Evolutionary conservation across 179 eudicot species (phyloP), one percentile per base, ranked within the genome.

Genomic region (Spinacia oleracea): DNA sequence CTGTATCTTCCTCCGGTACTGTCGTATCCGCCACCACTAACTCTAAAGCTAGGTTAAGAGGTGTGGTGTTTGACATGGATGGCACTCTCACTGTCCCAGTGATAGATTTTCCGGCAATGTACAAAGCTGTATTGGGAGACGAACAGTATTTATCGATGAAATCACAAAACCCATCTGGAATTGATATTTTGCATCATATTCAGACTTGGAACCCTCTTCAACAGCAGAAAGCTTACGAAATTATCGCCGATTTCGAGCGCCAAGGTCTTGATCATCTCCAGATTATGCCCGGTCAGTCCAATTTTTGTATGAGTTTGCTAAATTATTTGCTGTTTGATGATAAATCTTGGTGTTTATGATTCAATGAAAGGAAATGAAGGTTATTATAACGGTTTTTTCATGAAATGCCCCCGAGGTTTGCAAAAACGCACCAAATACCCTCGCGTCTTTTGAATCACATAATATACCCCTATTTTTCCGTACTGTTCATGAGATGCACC

Each of bases 51-150:
- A 83, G 90, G 18, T 73, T 95, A 5, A 76, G 92, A 50, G 98
- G 98, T 64, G 90, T 95, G 7, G 96, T 95, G 8, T 95, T 93
- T 80, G 98, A 95, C 95, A 95, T 95, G 97, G 98, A 95, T 82
- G 98, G 98, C 25, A 95, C 98, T 81, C 85, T 93, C 48, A 95
- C 98, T 1, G 92, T 95, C 21, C 98, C 98, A 21, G 93, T 83
- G 20, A 95, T 95, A 66, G 92, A 95, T 75, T 95, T 95, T 46
- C 91, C 82, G 70, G 95, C 98, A 31, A 95, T 95, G 98, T 93
- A 95, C 82, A 90, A 81, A 64, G 88, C 93, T 0, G 94, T 95
- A 46, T 84, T 95, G 27, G 98, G 98, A 0, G 91, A 93, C 50
- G 81, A 89, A 1, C 75, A 83, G 35, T 95, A 95, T 60, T 11